Conservation (phyloP, 805 yeast genomes). For the Spencermartinsiella europaea region DNA sequence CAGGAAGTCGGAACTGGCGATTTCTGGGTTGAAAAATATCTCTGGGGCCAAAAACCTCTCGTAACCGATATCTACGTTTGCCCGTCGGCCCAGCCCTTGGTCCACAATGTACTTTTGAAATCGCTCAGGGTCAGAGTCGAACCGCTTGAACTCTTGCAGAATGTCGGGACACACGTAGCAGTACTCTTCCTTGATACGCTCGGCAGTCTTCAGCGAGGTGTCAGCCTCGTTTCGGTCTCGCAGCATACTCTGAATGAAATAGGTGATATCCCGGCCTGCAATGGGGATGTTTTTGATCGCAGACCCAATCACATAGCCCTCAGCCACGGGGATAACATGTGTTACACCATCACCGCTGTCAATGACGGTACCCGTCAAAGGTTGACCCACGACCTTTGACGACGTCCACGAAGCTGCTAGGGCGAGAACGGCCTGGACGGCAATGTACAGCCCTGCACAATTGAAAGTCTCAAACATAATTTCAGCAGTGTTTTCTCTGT, state of each 20-base stretch:
- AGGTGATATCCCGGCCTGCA: conserved; percentile 97
- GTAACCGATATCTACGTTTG: conserved; percentile 87
- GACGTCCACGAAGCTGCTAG: conserved; percentile 99
- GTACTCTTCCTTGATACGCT: conserved; percentile 90
- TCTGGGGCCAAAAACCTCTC: conserved; percentile 99
- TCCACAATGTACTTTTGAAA: conserved; percentile 92
- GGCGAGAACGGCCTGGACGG: conserved; percentile 98
- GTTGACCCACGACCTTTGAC: conserved; percentile 88
- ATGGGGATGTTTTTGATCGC: conserved; percentile 96
- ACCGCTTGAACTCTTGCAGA: conserved; percentile 91
- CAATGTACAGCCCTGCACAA: conserved; percentile 97
- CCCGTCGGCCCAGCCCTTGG: conserved; percentile 57
- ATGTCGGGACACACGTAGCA: conserved; percentile 98
- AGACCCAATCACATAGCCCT: conserved; percentile 96
- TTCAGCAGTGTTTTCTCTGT: conserved; percentile 97
- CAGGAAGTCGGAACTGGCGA: conserved; percentile 88
- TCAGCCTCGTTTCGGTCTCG: conserved; percentile 97
- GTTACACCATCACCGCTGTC: conserved; percentile 99
- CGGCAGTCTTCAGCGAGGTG: conserved; percentile 92
- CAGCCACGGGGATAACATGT: conserved; percentile 96
- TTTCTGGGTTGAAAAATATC: conserved; percentile 96
- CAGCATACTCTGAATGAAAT: conserved; percentile 83
- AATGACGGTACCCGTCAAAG: conserved; percentile 96
- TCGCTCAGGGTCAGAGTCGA: conserved; percentile 80
- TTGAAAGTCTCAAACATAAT: conserved; percentile 98